Evolutionary conservation across 108 stramenopile genomes (phyloP).

Genomic region (Craspedostauros australis): DNA sequence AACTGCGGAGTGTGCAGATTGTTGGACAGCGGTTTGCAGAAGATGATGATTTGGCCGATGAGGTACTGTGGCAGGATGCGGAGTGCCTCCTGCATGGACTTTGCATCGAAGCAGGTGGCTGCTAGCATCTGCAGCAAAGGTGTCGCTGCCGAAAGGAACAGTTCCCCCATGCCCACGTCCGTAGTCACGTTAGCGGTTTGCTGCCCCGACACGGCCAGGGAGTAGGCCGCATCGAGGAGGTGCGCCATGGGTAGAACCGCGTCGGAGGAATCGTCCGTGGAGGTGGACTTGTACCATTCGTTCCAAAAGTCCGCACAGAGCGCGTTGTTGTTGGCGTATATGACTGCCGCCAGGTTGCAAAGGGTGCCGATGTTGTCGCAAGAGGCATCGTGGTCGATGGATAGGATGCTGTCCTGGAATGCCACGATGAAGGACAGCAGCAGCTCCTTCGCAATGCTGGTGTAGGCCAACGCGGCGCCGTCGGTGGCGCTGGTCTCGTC

Average conservation of each 20-base stretch:
- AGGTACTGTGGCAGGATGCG: too few species aligned
- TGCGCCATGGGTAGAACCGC: slow-evolving; percentile 35
- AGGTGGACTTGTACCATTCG: slow-evolving; percentile 45
- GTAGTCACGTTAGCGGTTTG: background rate
- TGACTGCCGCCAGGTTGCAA: slow-evolving; percentile 31
- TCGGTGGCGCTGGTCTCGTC: background rate
- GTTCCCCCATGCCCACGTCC: background rate
- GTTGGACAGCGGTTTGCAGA: too few species aligned
- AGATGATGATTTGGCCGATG: too few species aligned
- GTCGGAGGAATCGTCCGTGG: slow-evolving; percentile 2
- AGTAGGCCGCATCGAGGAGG: slow-evolving; percentile 50
- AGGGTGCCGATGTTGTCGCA: slow-evolving; percentile 56
- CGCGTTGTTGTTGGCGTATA: slow-evolving; percentile 42
- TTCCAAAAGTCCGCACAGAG: slow-evolving; percentile 55
- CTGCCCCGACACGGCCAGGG: slow-evolving; percentile 30
- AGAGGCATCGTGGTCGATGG: slow-evolving; percentile 14
- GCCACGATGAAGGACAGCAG: slow-evolving; percentile 42
- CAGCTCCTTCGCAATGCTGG: slow-evolving; percentile 58
- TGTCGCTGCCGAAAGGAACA: slow-evolving; percentile 13
- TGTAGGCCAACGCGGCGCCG: slow-evolving; percentile 30
- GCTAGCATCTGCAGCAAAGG: slow-evolving; percentile 21
- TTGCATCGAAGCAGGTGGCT: too few species aligned
- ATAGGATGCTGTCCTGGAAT: slow-evolving; percentile 23
- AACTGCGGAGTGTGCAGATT: too few species aligned
- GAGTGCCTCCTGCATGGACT: too few species aligned